Conservation (phyloP, 192 early-diverging fungal species). For the Podila clonocystis region DNA sequence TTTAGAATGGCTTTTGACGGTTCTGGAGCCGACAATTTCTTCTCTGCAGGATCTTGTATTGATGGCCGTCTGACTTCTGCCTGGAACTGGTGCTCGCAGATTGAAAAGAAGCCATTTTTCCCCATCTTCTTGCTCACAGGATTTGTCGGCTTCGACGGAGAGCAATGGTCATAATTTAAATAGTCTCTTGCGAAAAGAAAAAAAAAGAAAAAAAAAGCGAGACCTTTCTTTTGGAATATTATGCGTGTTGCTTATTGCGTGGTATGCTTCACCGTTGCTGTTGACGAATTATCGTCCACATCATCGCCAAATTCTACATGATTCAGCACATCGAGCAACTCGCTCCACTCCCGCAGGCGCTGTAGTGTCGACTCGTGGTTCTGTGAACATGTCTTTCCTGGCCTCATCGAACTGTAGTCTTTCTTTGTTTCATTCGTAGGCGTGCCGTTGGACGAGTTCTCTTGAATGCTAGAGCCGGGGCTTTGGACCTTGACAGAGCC, state of each 20-base stretch:
- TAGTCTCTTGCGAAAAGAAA: background rate
- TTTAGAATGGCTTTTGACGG: conserved; percentile 98
- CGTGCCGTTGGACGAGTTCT: background rate
- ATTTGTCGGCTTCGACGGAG: conserved; percentile 84
- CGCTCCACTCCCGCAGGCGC: conserved; percentile 31
- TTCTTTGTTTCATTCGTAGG: background rate
- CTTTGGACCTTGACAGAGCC: conserved; percentile 24
- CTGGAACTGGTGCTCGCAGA: conserved; percentile 90
- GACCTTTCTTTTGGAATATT: background rate
- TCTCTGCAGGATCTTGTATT: conserved; percentile 91
- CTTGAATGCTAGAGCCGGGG: background rate
- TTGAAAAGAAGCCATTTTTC: conserved; percentile 95
- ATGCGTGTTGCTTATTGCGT: background rate
- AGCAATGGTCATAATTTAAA: conserved; percentile 48
- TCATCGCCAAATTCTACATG: conserved; percentile 39
- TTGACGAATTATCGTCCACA: conserved; percentile 6
- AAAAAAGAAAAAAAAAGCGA: too few species aligned
- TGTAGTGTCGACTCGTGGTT: conserved; percentile 23
- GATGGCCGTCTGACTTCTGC: conserved; percentile 95
- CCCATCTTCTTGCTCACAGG: conserved; percentile 89
- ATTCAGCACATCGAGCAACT: conserved; percentile 37
- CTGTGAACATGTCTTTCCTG: conserved; percentile 27
- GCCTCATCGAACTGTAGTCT: background rate
- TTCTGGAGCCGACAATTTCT: conserved; percentile 91
- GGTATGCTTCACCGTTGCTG: background rate